phyloP scores from a whole-genome alignment of 805 yeast species.

The Lipomyces spencermartinsiae region DNA sequence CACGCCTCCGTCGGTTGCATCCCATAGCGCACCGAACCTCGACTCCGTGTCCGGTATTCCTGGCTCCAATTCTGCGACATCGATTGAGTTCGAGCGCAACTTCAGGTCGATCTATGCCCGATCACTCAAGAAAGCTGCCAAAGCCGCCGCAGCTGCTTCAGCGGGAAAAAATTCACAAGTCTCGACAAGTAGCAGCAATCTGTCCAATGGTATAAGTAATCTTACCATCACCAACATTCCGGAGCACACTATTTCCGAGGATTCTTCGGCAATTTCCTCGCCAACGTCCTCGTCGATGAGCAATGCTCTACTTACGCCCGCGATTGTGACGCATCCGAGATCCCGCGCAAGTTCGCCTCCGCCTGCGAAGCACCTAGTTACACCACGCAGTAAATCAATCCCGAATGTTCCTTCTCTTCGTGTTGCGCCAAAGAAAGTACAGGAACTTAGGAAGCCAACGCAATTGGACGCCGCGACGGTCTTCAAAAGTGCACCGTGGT shows the following conservation, averaged over 20 bases:
- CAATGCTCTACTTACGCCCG: constrained; percentile 2
- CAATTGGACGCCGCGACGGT: constrained; percentile 22
- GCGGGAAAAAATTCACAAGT: background rate
- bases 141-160: background rate
- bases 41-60: background rate
- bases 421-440: constrained; percentile 20
- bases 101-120: constrained; percentile 22
- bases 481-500: constrained; percentile 59
- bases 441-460: constrained; percentile 10
- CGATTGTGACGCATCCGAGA: constrained; percentile 37
- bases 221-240: background rate
- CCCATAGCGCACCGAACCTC: background rate
- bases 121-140: constrained; percentile 12
- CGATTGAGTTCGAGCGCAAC: constrained; percentile 25
- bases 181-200: background rate
- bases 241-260: background rate
- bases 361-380: constrained; percentile 37
- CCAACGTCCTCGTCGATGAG: constrained; percentile 1
- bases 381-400: constrained; percentile 21
- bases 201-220: background rate
- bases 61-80: background rate
- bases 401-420: constrained; percentile 27
- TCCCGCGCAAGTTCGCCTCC: constrained; percentile 42
- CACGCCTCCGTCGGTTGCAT: background rate
- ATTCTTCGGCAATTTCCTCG: background rate